Base-by-base conservation (phyloP, 202 grass and related monocot species). In the Hordeum pubiflorum region DNA sequence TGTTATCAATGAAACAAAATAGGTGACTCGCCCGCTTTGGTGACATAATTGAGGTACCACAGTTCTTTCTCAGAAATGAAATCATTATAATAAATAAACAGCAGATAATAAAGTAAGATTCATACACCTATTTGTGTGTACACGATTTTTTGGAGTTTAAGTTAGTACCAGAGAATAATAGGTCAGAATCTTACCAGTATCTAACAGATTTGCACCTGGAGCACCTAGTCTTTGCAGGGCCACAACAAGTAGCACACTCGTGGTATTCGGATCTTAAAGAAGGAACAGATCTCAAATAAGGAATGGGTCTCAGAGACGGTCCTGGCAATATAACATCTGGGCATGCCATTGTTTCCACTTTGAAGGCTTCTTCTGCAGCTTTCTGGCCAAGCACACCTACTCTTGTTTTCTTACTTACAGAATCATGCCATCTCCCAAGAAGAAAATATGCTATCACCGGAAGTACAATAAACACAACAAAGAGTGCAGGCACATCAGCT, bases 191-290 rank as follows among this genome's bases (percentile, higher is more conserved):
- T 86, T 90, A 99, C 96, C 96, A 99, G 70, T 99, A 99, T 94
- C 96, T 94, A 84, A 96, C 96, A 70, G 90, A 91, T 57, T 99
- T 99, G 90, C 96, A 99, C 89, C 92, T 90, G 44, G 96, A 93
- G 48, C 96, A 99, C 48, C 96, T 87, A 79, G 96, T 99, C 63
- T 92, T 99, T 39, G 96, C 92, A 79, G 92, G 96, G 40, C 92
- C 85, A 77, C 81, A 79, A 71, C 96, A 99, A 77, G 81, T 99
- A 71, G 96, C 92, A 64, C 96, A 99, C 82, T 99, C 92, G 27
- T 99, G 91, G 83, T 85, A 93, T 72, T 88, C 91, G 3, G 69
- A 76, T 80, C 78, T 86, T 74, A 87, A 56, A 78, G 81, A 74
- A 62, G 82, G 44, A 5, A 39, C 85, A 83, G 79, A 36, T 72